Percentiles rank a stretch among this genome's conserved stretches.
Evolutionary conservation across 352 stramenopile species (phyloP).

Genomic region (Globisporangium camurandrum): DNA sequence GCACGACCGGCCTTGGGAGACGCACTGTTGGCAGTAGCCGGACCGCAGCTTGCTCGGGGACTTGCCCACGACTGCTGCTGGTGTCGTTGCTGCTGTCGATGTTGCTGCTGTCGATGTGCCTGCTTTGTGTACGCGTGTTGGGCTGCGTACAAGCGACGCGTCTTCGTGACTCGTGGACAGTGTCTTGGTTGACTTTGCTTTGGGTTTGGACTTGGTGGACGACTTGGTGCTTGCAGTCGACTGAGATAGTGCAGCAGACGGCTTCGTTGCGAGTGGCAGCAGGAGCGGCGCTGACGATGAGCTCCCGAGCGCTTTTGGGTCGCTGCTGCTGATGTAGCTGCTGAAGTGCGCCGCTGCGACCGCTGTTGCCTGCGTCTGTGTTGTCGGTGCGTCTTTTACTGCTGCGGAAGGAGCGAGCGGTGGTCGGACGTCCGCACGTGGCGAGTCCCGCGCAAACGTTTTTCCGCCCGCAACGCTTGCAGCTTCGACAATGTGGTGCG

Average conservation of each 20-base stretch:
- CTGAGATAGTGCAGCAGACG: no score
- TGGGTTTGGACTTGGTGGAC: no score
- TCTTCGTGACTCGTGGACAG: no score
- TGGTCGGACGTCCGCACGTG: slow-evolving; percentile 8
- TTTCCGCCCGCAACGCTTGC: neutral
- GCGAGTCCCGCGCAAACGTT: slow-evolving; percentile 9
- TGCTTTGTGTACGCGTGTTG: neutral
- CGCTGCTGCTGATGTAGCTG: neutral
- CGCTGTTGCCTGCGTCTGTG: neutral
- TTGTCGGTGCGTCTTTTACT: neutral
- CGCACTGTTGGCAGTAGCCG: slow-evolving; percentile 50
- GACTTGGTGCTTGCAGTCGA: no score
- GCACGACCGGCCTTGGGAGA: slow-evolving; percentile 45
- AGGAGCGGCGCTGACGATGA: no score
- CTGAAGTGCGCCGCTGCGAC: neutral
- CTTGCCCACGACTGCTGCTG: slow-evolving; percentile 2
- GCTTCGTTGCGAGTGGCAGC: no score
- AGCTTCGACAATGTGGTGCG: slow-evolving; percentile 6
- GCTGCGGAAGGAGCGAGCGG: no score
- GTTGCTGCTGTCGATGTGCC: neutral
- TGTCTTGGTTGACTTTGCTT: no score
- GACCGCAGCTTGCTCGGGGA: slow-evolving; percentile 32
- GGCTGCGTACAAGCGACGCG: neutral
- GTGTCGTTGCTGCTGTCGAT: neutral
- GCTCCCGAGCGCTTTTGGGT: neutral